These are phyloP conservation scores for Angomonas ambiguus DNA, from an alignment of 208 protist species.

Conservation along the genomic window DNA sequence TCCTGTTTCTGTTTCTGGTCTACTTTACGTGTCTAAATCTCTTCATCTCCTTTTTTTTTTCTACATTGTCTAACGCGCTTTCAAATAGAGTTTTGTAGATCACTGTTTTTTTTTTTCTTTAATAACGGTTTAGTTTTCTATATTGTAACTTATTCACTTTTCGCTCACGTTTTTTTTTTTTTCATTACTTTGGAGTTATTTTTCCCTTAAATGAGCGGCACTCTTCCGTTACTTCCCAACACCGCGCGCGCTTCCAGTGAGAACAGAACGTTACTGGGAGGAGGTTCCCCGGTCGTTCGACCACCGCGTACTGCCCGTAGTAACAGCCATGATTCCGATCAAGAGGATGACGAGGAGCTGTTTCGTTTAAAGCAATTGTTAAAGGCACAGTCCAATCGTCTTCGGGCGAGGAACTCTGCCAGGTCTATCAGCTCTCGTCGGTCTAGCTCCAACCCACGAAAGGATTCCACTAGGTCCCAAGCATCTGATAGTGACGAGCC, in stretches of 20 bases:
- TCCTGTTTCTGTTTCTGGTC: too few relatives aligned
- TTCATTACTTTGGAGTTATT: slow-evolving; percentile 1
- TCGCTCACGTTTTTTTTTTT: slow-evolving; percentile 7
- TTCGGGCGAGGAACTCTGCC: slow-evolving; percentile 17
- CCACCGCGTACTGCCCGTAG: neutral
- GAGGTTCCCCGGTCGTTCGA: neutral
- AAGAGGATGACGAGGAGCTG: slow-evolving; percentile 37
- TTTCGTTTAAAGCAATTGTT: slow-evolving; percentile 41
- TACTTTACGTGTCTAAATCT: too few relatives aligned
- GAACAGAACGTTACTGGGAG: neutral
- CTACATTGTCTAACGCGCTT: neutral
- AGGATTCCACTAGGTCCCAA: neutral
- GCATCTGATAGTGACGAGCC: slow-evolving; percentile 25
- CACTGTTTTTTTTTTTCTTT: slow-evolving; percentile 3
- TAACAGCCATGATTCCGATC: slow-evolving; percentile 3
- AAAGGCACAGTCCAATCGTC: slow-evolving; percentile 40
- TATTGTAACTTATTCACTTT: neutral
- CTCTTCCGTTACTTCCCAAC: neutral
- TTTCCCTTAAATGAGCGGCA: slow-evolving; percentile 1
- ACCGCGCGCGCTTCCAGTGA: slow-evolving; percentile 8
- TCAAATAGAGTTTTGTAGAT: too few relatives aligned
- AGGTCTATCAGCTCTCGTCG: neutral
- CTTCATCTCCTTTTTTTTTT: slow-evolving; percentile 6
- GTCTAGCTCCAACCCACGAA: slow-evolving; percentile 1
- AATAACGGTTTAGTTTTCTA: neutral